Conservation (phyloP, 257 asterid genomes). For the Solanum acaule region DNA sequence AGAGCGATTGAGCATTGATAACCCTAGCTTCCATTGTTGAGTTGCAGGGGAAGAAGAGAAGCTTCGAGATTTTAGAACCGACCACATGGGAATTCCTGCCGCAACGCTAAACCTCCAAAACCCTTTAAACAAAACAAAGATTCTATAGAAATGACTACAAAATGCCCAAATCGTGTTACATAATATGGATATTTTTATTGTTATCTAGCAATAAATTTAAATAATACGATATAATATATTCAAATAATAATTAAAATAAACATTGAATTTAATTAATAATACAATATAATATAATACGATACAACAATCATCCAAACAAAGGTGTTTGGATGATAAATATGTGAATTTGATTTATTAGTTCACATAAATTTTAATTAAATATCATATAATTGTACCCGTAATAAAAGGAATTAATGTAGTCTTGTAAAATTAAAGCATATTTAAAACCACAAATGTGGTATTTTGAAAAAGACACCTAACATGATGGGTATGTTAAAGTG, state of each 20-base stretch:
- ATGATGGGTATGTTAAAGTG: neutral
- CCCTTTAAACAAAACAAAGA: neutral
- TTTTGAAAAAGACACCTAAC: neutral
- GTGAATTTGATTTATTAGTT: too few species aligned
- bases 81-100: constrained; percentile 32
- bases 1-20: constrained; percentile 15
- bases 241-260: too few species aligned
- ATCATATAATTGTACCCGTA: too few species aligned
- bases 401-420: neutral
- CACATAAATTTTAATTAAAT: too few species aligned
- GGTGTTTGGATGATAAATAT: too few species aligned
- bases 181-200: too few species aligned
- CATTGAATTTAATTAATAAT: too few species aligned
- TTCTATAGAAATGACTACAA: neutral
- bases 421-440: neutral
- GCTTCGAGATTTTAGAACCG: constrained; percentile 41
- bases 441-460: neutral
- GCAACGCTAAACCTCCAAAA: neutral
- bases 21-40: constrained; percentile 20
- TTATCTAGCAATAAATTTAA: too few species aligned
- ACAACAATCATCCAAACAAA: too few species aligned
- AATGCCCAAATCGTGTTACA: too few species aligned
- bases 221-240: too few species aligned
- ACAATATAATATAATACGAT: too few species aligned
- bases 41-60: constrained; percentile 16